Conservation (phyloP, 1,139 yeast genomes). For the Ogataea hybrid region DNA sequence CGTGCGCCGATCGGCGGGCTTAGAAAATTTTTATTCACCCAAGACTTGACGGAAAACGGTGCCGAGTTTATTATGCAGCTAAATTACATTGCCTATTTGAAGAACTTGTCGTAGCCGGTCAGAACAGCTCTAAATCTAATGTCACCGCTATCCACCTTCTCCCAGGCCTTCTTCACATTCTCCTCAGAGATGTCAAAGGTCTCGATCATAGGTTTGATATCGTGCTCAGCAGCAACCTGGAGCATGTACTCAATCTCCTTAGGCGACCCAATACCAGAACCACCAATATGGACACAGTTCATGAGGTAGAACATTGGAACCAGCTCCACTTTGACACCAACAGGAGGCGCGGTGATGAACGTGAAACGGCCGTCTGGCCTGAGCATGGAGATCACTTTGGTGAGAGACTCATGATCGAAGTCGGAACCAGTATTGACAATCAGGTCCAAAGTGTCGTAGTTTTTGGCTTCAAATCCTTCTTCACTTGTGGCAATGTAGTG, state of each 20-base stretch:
- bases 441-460: constrained; percentile 43
- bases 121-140: constrained; percentile 66
- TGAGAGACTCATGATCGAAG: constrained; percentile 37
- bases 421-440: constrained; percentile 49
- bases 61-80: too few relatives aligned
- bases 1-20: too few relatives aligned
- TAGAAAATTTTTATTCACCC: too few relatives aligned
- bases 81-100: constrained; percentile 6
- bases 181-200: constrained; percentile 49
- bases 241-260: constrained; percentile 54
- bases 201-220: constrained; percentile 59
- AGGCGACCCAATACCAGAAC: constrained; percentile 42
- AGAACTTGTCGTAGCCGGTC: constrained; percentile 46
- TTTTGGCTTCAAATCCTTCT: constrained; percentile 37
- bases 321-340: constrained; percentile 30
- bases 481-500: constrained; percentile 49
- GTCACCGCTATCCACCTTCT: constrained; percentile 51
- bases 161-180: constrained; percentile 48
- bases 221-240: constrained; percentile 50
- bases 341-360: constrained; percentile 46
- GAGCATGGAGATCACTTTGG: constrained; percentile 36
- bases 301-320: constrained; percentile 30
- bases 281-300: constrained; percentile 36
- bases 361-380: constrained; percentile 42
- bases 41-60: too few relatives aligned